These are phyloP conservation scores for Cryptococcus sp. DNA, from an alignment of 1,284 basidiomycete genomes.

Conservation along the genomic window DNA sequence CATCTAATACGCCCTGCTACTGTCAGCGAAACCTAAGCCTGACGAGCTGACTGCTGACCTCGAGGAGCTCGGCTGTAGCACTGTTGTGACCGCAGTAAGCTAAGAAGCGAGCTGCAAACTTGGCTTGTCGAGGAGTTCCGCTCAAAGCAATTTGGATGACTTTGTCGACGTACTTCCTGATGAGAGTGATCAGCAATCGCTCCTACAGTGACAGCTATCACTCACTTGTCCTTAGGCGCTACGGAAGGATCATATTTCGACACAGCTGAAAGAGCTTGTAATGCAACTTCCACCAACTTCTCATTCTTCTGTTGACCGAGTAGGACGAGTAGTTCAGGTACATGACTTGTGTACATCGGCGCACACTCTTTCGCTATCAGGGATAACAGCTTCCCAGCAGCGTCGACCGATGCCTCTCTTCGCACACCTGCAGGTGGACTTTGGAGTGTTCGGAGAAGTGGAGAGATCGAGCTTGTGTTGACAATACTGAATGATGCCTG, in stretches of 20 bases:
- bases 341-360: constrained; percentile 65
- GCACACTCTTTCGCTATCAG: constrained; percentile 76
- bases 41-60: constrained; percentile 53
- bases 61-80: constrained; percentile 57
- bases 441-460: constrained; percentile 62
- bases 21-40: neutral
- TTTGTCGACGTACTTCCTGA: constrained; percentile 54
- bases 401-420: constrained; percentile 11
- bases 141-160: constrained; percentile 60
- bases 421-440: constrained; percentile 9
- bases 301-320: constrained; percentile 63
- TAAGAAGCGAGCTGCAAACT: constrained; percentile 79
- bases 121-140: constrained; percentile 66
- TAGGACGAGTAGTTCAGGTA: constrained; percentile 67
- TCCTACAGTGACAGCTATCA: constrained; percentile 9
- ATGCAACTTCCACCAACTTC: constrained; percentile 60
- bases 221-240: constrained; percentile 64
- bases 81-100: constrained; percentile 58
- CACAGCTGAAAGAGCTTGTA: constrained; percentile 71
- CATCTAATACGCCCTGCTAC: constrained; percentile 47
- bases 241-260: constrained; percentile 58
- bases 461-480: constrained; percentile 79
- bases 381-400: constrained; percentile 43
- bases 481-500: constrained; percentile 67
- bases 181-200: neutral